These are phyloP conservation scores for Chlamydomonas sp. DNA, from an alignment of 139 green algal species.

Conservation along the genomic window DNA sequence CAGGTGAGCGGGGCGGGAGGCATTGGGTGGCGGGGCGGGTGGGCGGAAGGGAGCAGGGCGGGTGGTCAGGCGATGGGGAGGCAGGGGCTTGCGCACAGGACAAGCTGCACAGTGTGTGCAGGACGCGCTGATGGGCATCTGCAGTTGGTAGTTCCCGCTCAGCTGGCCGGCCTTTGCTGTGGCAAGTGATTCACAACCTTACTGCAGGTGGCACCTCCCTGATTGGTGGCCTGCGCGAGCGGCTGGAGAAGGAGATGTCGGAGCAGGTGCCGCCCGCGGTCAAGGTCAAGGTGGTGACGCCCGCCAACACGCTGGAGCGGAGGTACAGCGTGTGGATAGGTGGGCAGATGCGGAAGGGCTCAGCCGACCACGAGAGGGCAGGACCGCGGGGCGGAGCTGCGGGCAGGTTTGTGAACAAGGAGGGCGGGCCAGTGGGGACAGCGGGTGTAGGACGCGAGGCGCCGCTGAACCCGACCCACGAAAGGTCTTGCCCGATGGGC, in stretches of 20 bases:
- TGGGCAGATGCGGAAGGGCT: slow-evolving; percentile 31
- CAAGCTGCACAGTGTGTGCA: no score
- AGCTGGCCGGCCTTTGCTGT: neutral
- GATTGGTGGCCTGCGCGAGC: slow-evolving; percentile 75
- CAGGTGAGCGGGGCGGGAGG: slow-evolving; percentile 45
- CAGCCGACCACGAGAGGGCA: no score
- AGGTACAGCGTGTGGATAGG: slow-evolving; percentile 89
- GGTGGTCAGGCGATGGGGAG: no score
- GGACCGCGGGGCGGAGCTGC: no score
- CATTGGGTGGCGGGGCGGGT: neutral
- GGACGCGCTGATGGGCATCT: no score
- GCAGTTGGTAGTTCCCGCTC: no score
- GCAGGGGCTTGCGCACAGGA: no score
- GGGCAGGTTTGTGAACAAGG: no score
- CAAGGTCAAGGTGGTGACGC: slow-evolving; percentile 85
- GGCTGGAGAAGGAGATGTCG: slow-evolving; percentile 84
- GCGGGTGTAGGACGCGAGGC: neutral
- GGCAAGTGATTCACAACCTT: neutral
- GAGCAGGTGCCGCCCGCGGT: slow-evolving; percentile 54
- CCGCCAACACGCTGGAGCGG: slow-evolving; percentile 84
- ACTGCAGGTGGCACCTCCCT: slow-evolving; percentile 74
- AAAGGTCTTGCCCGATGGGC: no score
- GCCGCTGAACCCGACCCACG: neutral
- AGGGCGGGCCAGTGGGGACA: neutral
- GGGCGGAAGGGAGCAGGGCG: no score